Conservation (phyloP, 2,329 filamentous ascomycete genomes). For the Calonectria henricotiae region DNA sequence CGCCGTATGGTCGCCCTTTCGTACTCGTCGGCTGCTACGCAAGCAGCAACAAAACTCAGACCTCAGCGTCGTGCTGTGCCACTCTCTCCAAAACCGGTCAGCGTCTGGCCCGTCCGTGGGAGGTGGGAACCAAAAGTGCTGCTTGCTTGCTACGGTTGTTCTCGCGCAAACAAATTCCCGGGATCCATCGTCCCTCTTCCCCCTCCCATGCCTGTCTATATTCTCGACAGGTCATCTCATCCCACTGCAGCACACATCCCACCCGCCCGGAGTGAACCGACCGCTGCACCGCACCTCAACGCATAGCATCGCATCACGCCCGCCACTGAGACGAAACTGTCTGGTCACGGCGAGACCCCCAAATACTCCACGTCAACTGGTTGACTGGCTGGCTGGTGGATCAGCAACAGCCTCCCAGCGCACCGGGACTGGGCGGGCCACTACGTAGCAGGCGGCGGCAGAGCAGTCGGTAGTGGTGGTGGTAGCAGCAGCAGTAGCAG, state of each 20-base stretch:
- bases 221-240: background rate
- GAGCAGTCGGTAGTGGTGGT: no score
- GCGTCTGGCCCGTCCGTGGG: slow-evolving; percentile 21
- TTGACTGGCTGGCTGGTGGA: slow-evolving; percentile 23
- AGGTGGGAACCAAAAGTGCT: slow-evolving; percentile 30
- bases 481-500: background rate
- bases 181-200: background rate
- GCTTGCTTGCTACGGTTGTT: slow-evolving; percentile 5
- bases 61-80: slow-evolving; percentile 33
- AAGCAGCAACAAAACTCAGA: slow-evolving; percentile 31
- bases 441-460: background rate
- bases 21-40: slow-evolving; percentile 31
- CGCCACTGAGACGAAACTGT: slow-evolving; percentile 28
- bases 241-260: slow-evolving; percentile 17
- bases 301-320: slow-evolving; percentile 24
- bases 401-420: slow-evolving; percentile 30
- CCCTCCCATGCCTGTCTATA: background rate
- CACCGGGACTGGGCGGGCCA: slow-evolving; percentile 28
- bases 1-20: slow-evolving; percentile 28
- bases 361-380: slow-evolving; percentile 24
- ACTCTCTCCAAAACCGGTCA: slow-evolving; percentile 37
- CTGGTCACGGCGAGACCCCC: slow-evolving; percentile 24
- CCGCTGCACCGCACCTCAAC: slow-evolving; percentile 29
- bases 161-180: slow-evolving; percentile 13
- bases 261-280: slow-evolving; percentile 26